Conservation (phyloP, 257 asterid species). For the Nicotiana otophora region DNA sequence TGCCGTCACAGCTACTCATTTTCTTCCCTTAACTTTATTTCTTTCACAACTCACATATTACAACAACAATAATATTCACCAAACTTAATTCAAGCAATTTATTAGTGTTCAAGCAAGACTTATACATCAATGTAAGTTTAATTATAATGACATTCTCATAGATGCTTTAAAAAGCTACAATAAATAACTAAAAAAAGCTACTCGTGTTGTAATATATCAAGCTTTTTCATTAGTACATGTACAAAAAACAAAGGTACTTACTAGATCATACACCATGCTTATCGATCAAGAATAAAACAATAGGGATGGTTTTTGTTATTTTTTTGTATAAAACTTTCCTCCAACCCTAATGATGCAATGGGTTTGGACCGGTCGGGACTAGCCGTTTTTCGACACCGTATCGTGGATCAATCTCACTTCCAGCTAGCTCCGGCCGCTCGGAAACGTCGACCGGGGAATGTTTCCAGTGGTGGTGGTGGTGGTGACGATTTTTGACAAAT, state of each 20-base stretch:
- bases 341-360: conserved; percentile 58
- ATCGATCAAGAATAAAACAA: conserved; percentile 1
- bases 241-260: background rate
- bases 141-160: background rate
- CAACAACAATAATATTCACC: background rate
- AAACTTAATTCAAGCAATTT: background rate
- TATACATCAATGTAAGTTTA: background rate
- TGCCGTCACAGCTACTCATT: conserved; percentile 72
- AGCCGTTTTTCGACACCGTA: conserved; percentile 74
- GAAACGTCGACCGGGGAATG: background rate
- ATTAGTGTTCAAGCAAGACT: background rate
- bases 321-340: background rate
- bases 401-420: conserved; percentile 45
- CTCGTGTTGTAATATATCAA: background rate
- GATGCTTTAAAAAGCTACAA: background rate
- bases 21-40: conserved; percentile 9
- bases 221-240: conserved; percentile 17
- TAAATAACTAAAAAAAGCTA: background rate
- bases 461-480: conserved; percentile 16
- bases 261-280: conserved; percentile 8
- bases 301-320: background rate
- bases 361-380: conserved; percentile 82
- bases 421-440: background rate
- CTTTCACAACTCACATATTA: conserved; percentile 6
- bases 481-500: conserved; percentile 20